phyloP scores from a whole-genome alignment of 2,329 filamentous ascomycete genomes.

The Fusarium sp. region DNA sequence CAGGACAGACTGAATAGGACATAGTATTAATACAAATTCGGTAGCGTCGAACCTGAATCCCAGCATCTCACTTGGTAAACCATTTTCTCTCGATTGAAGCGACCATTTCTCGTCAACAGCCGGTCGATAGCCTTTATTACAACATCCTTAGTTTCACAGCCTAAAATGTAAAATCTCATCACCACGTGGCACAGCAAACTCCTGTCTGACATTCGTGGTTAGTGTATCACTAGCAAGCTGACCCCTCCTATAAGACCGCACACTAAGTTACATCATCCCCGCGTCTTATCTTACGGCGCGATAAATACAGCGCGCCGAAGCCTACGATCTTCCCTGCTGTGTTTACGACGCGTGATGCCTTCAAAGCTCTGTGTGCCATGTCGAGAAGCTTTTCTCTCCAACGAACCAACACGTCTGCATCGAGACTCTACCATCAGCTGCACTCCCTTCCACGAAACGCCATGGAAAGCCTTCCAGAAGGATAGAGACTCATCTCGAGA shows the following conservation, averaged over 20 bases:
- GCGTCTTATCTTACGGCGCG: background rate
- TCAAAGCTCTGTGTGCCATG: background rate
- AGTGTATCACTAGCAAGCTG: background rate
- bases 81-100: fast-evolving
- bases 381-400: fast-evolving
- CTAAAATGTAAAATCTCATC: background rate
- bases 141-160: background rate
- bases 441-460: background rate
- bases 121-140: fast-evolving
- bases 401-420: fast-evolving
- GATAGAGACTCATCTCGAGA: too few relatives aligned
- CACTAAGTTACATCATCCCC: background rate
- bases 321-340: background rate
- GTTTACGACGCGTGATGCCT: background rate
- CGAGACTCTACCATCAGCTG: background rate
- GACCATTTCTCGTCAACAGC: fast-evolving
- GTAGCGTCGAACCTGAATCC: fast-evolving
- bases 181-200: background rate
- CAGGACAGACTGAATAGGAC: background rate
- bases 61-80: fast-evolving
- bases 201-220: background rate
- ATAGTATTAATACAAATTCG: background rate
- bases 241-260: background rate
- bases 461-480: background rate
- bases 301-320: background rate